Base-by-base conservation (phyloP, 345 rosid genomes). In the Noccaea bulbosa region DNA sequence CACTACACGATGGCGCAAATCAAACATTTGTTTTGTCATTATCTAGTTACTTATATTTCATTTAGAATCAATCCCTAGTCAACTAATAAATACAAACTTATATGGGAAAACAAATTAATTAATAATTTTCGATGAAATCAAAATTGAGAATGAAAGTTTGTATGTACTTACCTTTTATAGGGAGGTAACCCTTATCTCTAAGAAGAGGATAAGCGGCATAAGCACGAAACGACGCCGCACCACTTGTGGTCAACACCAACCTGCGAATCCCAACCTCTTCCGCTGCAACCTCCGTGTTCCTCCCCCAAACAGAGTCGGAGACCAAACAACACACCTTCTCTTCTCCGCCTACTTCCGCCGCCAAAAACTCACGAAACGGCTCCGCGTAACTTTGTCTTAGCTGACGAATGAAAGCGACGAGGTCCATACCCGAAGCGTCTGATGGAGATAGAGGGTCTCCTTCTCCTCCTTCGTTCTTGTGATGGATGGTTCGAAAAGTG, bases 301-400 rank as follows among this genome's bases (percentile, higher is more conserved):
- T 82, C 54, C 35, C 30, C 85, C 85, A 84, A 11, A 68, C 9
- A 35, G 49, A 78, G 71, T 89, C 89, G 6, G 82, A 71, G 43
- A 87, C 70, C 48, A 89, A 56, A 70, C 91, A 87, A 51, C 79
- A 62, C 66, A 77, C 41, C 3, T 15, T 72, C 41, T 66, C 83
- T 63, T 38, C 58, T 74, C 52, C 10, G 4, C 51, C 1, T n/a
- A 82, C 7, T 81, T 83, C 66, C 72, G 61, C 62, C 37, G 47
- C 71, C 67, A 87, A 43, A 67, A 72, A 69, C 47, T 69, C 56
- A 14, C 48, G 64, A 33, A 88, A 81, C 7, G 87, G 83, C 4
- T 17, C 73, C 0, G 35, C 68, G 52, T 84, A 86, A 1, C 39
- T 75, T n/a, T 64, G 45, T 35, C 70, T 85, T 16, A 86, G 78